A percentile compares a stretch with the other conserved stretches of the same genome.
Evolutionary conservation across 495 filamentous ascomycete species (phyloP).

Genomic region (Penicillium verhagenii): DNA sequence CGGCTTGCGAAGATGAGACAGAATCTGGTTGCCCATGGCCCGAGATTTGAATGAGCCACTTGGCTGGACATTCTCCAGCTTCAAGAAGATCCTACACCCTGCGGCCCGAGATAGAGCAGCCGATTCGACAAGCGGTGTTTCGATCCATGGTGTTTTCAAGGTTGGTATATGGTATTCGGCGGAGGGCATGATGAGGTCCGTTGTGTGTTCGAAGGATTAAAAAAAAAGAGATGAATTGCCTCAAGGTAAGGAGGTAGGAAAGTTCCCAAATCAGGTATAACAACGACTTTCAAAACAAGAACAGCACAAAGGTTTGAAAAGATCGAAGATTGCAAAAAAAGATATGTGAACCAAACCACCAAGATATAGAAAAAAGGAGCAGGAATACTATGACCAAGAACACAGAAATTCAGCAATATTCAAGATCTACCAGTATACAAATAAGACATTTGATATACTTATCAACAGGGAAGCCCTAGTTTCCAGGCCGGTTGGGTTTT

Average conservation of each 20-base stretch:
- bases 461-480: slow-evolving; percentile 6
- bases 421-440: slow-evolving; percentile 4
- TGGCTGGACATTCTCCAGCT: slow-evolving; percentile 91
- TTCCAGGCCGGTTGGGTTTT: not conserved
- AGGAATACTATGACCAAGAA: too few species aligned
- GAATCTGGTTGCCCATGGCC: slow-evolving; percentile 80
- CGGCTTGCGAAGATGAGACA: slow-evolving; percentile 50
- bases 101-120: slow-evolving; percentile 65
- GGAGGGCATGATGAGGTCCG: slow-evolving; percentile 35
- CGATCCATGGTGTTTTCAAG: slow-evolving; percentile 60
- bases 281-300: not conserved
- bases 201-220: slow-evolving; percentile 9
- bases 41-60: slow-evolving; percentile 94
- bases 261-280: not conserved
- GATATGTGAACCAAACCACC: too few species aligned
- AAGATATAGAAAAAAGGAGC: not conserved
- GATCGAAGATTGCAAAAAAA: not conserved
- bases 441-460: slow-evolving; percentile 10
- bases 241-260: not conserved
- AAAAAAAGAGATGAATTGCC: not conserved
- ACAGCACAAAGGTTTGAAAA: not conserved
- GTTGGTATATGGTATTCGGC: slow-evolving; percentile 32
- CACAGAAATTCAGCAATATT: too few species aligned
- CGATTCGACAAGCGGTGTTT: slow-evolving; percentile 72
- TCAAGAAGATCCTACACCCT: slow-evolving; percentile 82